Evolutionary conservation across 2,329 filamentous ascomycete genomes (phyloP), one percentile per base, ranked within the genome.

Genomic region (Alternaria consortialis): DNA sequence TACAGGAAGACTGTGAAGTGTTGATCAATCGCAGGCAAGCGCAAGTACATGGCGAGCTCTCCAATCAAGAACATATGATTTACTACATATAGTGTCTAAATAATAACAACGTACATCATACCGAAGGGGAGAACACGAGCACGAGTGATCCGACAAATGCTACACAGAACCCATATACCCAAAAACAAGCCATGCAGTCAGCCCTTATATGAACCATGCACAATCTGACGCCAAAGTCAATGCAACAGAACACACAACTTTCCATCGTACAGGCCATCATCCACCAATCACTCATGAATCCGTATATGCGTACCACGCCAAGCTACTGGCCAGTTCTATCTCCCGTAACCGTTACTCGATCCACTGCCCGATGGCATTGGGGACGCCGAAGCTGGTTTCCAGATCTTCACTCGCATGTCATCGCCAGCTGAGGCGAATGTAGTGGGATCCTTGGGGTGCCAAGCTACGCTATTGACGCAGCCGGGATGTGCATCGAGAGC

Each of bases 391-490:
- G 52, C 57, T 0, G 75, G 74, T 61, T 73, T 76, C 75, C 75
- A 97, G 91, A 99, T 93, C 80, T 90, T 90, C 65, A 98, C 90
- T 75, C 86, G 89, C 55, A 86, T 85, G 74, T 98, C 95, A 77
- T 99, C 95, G 17, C 94, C 94, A 60, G 92, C 94, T 12, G 93
- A 94, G 15, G 93, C 95, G 79, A 97, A 92, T 83, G 97, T 90
- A 63, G 87, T 87, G 1, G 92, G 89, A 73, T 97, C 88, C 11
- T 82, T 85, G 1, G 95, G 94, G 72, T 94, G 95, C 94, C 95
- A 99, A 23, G 90, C 86, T 37, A 96, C 91, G 7, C 92, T 87
- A 75, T 97, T 98, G 66, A 95, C 94, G 62, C 88, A 90, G 34
- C 93, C 90, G 7, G 83, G 81, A 70, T 98, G 94, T 0, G 89